Evolutionary conservation across 176 grass and related monocot species (phyloP).

Genomic region (Alloteropsis semialata): DNA sequence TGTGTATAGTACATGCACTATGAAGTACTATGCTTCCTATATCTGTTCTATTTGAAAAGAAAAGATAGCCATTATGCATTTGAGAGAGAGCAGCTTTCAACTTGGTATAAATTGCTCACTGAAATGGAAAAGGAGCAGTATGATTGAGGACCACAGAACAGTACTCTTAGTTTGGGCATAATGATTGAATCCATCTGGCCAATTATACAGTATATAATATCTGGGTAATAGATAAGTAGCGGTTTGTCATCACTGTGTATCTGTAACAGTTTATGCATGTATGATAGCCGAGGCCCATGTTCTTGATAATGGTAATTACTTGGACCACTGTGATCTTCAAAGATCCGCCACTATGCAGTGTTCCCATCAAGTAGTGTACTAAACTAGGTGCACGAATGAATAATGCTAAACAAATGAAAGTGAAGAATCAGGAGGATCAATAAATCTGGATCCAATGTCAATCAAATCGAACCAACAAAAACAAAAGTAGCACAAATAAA

Average conservation of each 20-base stretch:
- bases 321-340: not conserved
- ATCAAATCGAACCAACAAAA: not conserved
- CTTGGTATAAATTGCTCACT: not conserved
- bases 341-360: not conserved
- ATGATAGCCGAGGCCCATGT: not conserved
- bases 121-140: not conserved
- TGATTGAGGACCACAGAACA: not conserved
- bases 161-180: not conserved
- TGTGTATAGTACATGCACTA: not conserved
- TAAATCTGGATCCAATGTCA: not conserved
- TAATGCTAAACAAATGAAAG: conserved; percentile 11
- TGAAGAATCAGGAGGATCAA: not conserved
- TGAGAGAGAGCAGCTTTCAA: not conserved
- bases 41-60: not conserved
- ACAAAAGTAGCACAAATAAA: not conserved
- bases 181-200: not conserved
- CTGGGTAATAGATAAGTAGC: not conserved
- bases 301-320: not conserved
- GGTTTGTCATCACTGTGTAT: not conserved
- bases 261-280: not conserved
- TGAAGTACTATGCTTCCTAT: not conserved
- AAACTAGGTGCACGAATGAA: not conserved
- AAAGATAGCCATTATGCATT: not conserved
- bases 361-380: not conserved
- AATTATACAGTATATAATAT: not conserved